Evolutionary conservation across 2,329 filamentous ascomycete species (phyloP), one percentile per base, ranked within the genome.

Genomic region (Cadophora sp.): DNA sequence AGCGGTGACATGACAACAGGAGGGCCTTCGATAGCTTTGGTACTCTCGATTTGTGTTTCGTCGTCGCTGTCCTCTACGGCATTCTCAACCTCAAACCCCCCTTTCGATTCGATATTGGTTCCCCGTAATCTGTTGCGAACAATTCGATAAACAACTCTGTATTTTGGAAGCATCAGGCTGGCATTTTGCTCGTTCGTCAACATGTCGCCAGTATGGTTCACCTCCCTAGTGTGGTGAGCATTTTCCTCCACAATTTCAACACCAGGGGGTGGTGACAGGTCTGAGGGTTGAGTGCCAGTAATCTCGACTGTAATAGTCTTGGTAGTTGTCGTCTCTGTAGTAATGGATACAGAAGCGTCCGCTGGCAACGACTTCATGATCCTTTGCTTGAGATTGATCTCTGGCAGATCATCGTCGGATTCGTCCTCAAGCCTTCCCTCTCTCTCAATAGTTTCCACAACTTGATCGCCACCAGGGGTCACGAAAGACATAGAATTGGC

Each of bases 241-340:
- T 75, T 81, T 66, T 85, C 82, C 69, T 88, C 85, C 18, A 90
- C 78, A 9, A 90, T 79, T 72, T 89, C 86, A 11, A 88, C 82
- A 0, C 87, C 87, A 0, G 86, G 84, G 0, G 87, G 84, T 1
- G 86, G 84, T 1, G 83, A 79, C 1, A 90, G 77, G 1, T 83
- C 80, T 2, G 85, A 80, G 5, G 83, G 80, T 22, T 82, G 79
- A 4, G 83, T 79, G 0, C 86, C 86, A 16, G 83, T 83, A 45
- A 91, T 83, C 62, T 90, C 87, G 2, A 90, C 87, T 0, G 88
- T 89, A 71, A 90, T 87, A 16, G 82, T 89, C 69, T 89, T 89
- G 8, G 84, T 87, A 1, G 85, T 88, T 0, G 83, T 83, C 0
- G 87, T 86, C 2, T 84, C 83, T 6, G 86, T 88, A 0, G 83